Conservation (phyloP, 208 protist species). For the Crithidia bombi region DNA sequence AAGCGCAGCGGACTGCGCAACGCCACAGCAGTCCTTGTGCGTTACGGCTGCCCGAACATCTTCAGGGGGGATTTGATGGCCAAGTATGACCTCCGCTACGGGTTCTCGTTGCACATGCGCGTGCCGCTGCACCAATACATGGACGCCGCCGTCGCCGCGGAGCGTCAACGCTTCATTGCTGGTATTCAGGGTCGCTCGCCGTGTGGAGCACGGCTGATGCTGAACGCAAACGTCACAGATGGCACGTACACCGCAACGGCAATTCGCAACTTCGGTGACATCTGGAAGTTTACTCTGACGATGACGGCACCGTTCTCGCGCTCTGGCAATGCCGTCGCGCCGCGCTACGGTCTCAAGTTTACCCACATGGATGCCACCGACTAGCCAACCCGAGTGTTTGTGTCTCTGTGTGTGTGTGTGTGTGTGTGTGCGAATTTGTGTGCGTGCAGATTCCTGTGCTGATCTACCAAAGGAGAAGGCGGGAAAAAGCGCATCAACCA, state of each 20-base stretch:
- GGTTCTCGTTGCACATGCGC: conserved; percentile 51
- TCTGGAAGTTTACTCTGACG: conserved; percentile 66
- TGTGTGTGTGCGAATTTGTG: conserved; percentile 1
- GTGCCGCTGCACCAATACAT: conserved; percentile 53
- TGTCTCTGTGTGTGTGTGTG: conserved; percentile 5
- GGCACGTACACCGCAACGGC: conserved; percentile 41
- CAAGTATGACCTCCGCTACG: conserved; percentile 55
- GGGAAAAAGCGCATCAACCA: too few relatives aligned
- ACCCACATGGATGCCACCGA: conserved; percentile 40
- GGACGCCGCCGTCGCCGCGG: conserved; percentile 56
- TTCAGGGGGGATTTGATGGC: conserved; percentile 55
- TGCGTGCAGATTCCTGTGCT: too few relatives aligned
- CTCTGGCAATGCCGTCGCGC: conserved; percentile 4
- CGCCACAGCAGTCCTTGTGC: conserved; percentile 41
- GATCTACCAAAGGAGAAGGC: too few relatives aligned
- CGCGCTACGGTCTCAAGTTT: conserved; percentile 55
- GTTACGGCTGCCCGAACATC: conserved; percentile 46
- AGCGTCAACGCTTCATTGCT: conserved; percentile 54
- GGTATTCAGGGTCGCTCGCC: conserved; percentile 61
- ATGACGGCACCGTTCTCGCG: conserved; percentile 33
- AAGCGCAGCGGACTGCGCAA: conserved; percentile 69
- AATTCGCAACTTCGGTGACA: conserved; percentile 59
- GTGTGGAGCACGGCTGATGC: conserved; percentile 60
- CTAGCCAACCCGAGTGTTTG: not conserved
- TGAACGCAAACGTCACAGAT: conserved; percentile 61